Base-by-base conservation (phyloP, 805 yeast species). In the Wickerhamiella allomyrinae region DNA sequence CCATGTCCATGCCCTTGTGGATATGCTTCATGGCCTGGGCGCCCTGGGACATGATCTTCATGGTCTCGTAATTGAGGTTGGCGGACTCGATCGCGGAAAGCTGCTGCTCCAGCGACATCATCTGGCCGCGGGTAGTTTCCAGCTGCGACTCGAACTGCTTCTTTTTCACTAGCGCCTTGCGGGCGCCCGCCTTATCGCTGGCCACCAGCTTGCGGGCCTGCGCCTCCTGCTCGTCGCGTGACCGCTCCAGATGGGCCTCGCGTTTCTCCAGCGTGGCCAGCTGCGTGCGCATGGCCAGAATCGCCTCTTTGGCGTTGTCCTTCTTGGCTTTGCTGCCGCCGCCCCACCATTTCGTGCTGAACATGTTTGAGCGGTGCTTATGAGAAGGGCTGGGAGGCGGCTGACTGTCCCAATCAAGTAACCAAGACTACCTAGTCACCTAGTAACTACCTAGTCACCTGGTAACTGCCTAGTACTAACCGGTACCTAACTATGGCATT, bases 31-130 rank as follows among this genome's bases (percentile, higher is more conserved):
- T 85, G 34, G 97, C 97, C 58, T 73, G 73, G 5, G 98, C 94
- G 46, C 97, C 97, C 61, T 85, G 94, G 63, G 89, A 81, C 97
- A 91, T 91, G 41, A 94, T 95, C 71, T 85, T 85, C 95, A 91
- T 83, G 24, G 98, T 91, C 66, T 91, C 98, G 63, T 84, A 69
- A 69, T 91, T 91, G 76, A 91, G 74, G 67, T 89, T 89, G 41
- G 98, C 98, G 41, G 80, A 74, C 64, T 91, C 98, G 46, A 91
- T 83, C 15, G 97, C 83, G 47, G 76, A 76, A 53, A 89, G 69
- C 64, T 91, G 95, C 40, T 84, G 77, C 62, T 89, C 96, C 48
- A 91, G 67, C 5, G 94, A 79, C 48, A 84, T 93, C 44, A 91
- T 76, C 63, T 87, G 96, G 48, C 81, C 78, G 57, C 83, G 84